Evolutionary conservation across 129 eudicot genomes (phyloP).

Genomic region (Calendula officinalis): DNA sequence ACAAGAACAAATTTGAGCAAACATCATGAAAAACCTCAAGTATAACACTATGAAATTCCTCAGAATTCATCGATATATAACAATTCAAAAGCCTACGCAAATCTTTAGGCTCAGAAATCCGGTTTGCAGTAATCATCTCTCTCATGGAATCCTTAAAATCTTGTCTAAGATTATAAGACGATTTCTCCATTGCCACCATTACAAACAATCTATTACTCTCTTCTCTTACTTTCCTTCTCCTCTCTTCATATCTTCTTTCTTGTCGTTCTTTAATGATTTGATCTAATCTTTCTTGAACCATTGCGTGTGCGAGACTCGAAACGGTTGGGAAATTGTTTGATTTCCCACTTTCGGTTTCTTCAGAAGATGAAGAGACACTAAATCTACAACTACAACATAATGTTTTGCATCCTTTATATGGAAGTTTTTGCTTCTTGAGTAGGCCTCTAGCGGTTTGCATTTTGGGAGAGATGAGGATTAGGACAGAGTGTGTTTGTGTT

Average conservation of each 20-base stretch:
- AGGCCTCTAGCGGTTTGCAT: conserved; percentile 57
- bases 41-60: conserved; percentile 59
- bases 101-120: conserved; percentile 61
- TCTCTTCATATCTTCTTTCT: conserved; percentile 45
- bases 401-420: conserved; percentile 56
- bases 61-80: conserved; percentile 78
- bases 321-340: conserved; percentile 43
- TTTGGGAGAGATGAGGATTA: conserved; percentile 29
- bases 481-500: conserved; percentile 30
- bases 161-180: conserved; percentile 65
- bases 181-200: conserved; percentile 85
- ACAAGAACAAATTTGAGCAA: conserved; percentile 61
- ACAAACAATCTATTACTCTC: conserved; percentile 49
- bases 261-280: conserved; percentile 61
- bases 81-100: conserved; percentile 61
- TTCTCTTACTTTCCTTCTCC: conserved; percentile 36
- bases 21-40: conserved; percentile 91
- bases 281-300: conserved; percentile 84
- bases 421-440: conserved; percentile 55
- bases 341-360: conserved; percentile 46
- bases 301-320: conserved; percentile 73
- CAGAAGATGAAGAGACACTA: conserved; percentile 71
- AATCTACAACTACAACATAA: conserved; percentile 76
- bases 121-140: conserved; percentile 63
- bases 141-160: conserved; percentile 80